Base-by-base conservation (phyloP, 305 asterid species). In the Withania somnifera region DNA sequence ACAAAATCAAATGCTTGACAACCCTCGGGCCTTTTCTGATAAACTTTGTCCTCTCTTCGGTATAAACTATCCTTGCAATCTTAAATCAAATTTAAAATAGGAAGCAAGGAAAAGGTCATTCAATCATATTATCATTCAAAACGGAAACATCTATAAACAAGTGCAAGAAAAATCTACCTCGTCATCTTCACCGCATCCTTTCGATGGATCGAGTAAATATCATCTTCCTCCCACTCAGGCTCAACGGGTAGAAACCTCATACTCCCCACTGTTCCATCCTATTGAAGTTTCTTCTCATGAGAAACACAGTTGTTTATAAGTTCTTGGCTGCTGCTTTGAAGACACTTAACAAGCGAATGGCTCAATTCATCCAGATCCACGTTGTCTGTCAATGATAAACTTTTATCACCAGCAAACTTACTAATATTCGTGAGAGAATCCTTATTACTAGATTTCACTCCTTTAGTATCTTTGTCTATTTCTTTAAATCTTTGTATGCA, bases 141-240 rank as follows among this genome's bases (percentile, higher is more conserved):
- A 45, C 42, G 60, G 26, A 47, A 75, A 24, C 22, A 1, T 10
- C n/a, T 15, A 75, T 28, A 17, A 6, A 26, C 63, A 75, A 75
- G 45, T 50, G 63, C 80, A 75, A 28, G 63, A 53, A 14, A 78
- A 58, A 69, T 66, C 32, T 82, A 95, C 99, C 99, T 91, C 87
- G 78, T 90, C 92, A 82, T 89, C 86, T 73, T 88, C 82, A 91
- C 83, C 26, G 98, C 98, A 80, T 93, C 97, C 88, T 90, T 94
- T 11, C 99, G 90, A 79, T 91, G 90, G 67, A 88, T 66, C 15
- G 86, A 83, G 82, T 95, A 95, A 75, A 89, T 81, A 89, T 94
- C 99, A 85, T 94, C 98, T 84, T 95, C 97, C 86, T 87, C 95
- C 97, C 91, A 89, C 81, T 91, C 95, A 40, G 93, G 90, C 83